Evolutionary conservation across 345 rosid species (phyloP), one percentile per base, ranked within the genome.

Genomic region (Eucalyptus leucophloia): DNA sequence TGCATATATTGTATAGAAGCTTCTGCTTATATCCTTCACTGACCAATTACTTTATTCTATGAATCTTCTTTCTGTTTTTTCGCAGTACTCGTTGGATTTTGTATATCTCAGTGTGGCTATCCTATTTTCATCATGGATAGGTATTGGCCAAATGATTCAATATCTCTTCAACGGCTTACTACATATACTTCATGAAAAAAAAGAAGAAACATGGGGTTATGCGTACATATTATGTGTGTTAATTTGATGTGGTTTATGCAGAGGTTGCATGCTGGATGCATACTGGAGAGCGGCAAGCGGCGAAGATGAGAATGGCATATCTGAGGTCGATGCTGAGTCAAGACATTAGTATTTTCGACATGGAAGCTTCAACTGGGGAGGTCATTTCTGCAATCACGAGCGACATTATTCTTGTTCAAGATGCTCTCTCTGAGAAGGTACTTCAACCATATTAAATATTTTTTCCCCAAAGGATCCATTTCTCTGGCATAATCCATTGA

Each of bases 181-280:
- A 11, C 47, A 77, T 21, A 11, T 37, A 37, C 45, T 72, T 72
- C 28, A 21, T 21, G 28, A 77, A 77, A 72, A 72, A 47, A 6
- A 10, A 24, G 15, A 77, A 37, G 8, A 72, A 21, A 37, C 8
- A 9, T 37, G 47, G 83, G 83, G 5, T 37, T 37, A 77, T 77
- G 47, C 40, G 45, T 65, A 40, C 9, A 69, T 37, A 37, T 7
- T 86, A 51, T 47, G 9, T 18, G 17, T 50, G 32, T 44, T 51
- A 5, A 8, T 19, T 47, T 51, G 28, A 44, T 32, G 49, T 49
- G 72, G 3, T 87, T 80, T 37, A 77, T 87, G n/a, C 45, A 98
- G 99, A 98, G 98, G 99, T 98, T 89, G 97, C 95, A 62, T 98
- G 99, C 88, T 98, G 99, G 99, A 98, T 98, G 99, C 95, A 98